Conservation (phyloP, 1,284 basidiomycete species). For the Apiotrichum veenhuisii region DNA sequence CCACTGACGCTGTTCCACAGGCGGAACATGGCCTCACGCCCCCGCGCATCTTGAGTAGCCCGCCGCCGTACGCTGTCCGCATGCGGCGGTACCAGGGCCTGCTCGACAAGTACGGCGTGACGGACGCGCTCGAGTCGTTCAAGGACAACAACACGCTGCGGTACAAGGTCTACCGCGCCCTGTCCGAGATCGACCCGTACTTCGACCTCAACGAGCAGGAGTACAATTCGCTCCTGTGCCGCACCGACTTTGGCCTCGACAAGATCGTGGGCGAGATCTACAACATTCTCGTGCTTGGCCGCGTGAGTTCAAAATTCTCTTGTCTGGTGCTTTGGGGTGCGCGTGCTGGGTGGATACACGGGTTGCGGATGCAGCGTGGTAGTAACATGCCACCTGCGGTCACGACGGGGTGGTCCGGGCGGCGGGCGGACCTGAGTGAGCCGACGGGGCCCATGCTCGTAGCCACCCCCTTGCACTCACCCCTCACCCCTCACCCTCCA, state of each 20-base stretch:
- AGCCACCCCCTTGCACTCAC: no score
- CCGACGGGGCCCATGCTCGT: no score
- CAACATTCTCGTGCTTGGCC: background rate
- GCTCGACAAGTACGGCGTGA: background rate
- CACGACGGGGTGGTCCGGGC: no score
- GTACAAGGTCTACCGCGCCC: background rate
- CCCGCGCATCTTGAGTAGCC: background rate
- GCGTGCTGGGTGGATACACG: no score
- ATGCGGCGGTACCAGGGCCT: background rate
- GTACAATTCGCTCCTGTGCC: background rate
- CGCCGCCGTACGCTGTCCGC: background rate
- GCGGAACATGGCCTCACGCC: background rate
- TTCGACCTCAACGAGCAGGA: constrained; percentile 1
- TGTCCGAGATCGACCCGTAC: background rate
- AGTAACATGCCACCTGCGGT: no score
- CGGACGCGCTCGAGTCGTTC: background rate
- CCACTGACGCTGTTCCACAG: background rate
- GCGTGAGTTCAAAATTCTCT: background rate
- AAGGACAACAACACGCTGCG: background rate
- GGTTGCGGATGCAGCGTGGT: no score
- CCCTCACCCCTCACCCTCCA: no score
- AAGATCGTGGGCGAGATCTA: background rate
- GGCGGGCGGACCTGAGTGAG: no score
- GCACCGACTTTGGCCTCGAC: background rate
- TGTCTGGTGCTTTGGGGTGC: background rate